phyloP scores from a whole-genome alignment of 2,329 filamentous ascomycete genomes.

The Cercospora sesami region DNA sequence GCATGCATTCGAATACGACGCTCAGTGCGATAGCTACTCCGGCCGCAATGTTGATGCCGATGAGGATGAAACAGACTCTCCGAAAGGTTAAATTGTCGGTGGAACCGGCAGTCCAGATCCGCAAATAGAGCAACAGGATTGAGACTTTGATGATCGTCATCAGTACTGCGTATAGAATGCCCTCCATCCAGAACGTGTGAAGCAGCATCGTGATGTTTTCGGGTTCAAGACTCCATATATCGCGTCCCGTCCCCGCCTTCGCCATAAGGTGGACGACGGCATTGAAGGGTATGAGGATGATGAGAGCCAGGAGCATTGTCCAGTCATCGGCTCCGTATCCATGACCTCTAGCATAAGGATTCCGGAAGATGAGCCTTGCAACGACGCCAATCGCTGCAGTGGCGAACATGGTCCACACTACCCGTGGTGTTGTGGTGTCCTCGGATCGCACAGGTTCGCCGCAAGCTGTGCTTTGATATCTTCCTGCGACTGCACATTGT shows the following conservation, averaged over 20 bases:
- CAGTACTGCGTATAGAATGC: constrained; percentile 15
- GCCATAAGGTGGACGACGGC: constrained; percentile 7
- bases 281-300: constrained; percentile 9
- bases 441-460: constrained; percentile 5
- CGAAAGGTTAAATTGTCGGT: constrained; percentile 5
- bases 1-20: constrained; percentile 11
- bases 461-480: constrained; percentile 10
- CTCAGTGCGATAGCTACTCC: constrained; percentile 4
- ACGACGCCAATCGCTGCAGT: constrained; percentile 7
- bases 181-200: constrained; percentile 13
- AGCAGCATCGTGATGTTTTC: constrained; percentile 11
- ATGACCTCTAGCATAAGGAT: constrained; percentile 3
- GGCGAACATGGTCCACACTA: constrained; percentile 12
- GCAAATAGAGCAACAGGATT: constrained; percentile 16
- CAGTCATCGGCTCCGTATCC: constrained; percentile 14
- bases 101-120: constrained; percentile 15
- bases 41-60: constrained; percentile 7
- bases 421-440: neutral
- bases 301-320: constrained; percentile 5
- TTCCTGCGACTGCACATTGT: constrained; percentile 1
- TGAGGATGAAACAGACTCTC: constrained; percentile 9
- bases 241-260: constrained; percentile 4
- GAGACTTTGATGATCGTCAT: constrained; percentile 17
- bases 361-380: constrained; percentile 11
- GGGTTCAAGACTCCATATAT: constrained; percentile 14